Percentiles rank a stretch among this genome's conserved stretches.
Evolutionary conservation across 2,329 filamentous ascomycete genomes (phyloP).

Genomic region (Shiraia sp.): DNA sequence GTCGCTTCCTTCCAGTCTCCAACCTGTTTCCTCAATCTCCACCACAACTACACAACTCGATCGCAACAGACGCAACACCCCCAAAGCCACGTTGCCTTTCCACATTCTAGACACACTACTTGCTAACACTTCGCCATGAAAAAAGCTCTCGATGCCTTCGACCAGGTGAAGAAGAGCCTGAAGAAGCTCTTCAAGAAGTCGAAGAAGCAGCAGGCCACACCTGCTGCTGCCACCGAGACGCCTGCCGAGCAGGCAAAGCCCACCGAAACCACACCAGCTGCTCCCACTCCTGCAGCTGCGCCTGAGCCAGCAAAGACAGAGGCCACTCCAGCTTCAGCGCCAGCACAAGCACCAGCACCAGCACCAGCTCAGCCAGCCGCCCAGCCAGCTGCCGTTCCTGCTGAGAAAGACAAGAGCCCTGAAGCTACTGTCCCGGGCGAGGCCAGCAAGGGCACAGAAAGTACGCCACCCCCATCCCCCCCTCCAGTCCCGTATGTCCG

Average conservation of each 20-base stretch:
- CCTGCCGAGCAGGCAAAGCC: conserved; percentile 32
- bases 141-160: conserved; percentile 41
- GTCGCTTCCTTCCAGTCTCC: background rate
- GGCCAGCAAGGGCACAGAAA: conserved; percentile 33
- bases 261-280: conserved; percentile 40
- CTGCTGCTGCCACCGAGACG: conserved; percentile 29
- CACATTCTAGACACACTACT: background rate
- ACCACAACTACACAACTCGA: background rate
- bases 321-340: conserved; percentile 6
- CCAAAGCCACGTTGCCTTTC: no score
- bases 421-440: conserved; percentile 7
- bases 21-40: background rate
- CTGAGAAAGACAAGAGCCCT: conserved; percentile 1
- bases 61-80: background rate
- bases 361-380: conserved; percentile 12
- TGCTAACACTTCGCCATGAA: background rate
- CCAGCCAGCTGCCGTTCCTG: conserved; percentile 21
- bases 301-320: conserved; percentile 17
- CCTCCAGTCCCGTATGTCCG: conserved; percentile 8
- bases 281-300: conserved; percentile 32
- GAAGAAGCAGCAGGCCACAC: conserved; percentile 33
- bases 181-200: conserved; percentile 44
- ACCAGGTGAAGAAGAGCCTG: conserved; percentile 44
- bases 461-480: conserved; percentile 35
- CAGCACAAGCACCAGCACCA: conserved; percentile 13